phyloP scores from a whole-genome alignment of 31 red algal genomes.

The Pterothamnion heteromorphum region DNA sequence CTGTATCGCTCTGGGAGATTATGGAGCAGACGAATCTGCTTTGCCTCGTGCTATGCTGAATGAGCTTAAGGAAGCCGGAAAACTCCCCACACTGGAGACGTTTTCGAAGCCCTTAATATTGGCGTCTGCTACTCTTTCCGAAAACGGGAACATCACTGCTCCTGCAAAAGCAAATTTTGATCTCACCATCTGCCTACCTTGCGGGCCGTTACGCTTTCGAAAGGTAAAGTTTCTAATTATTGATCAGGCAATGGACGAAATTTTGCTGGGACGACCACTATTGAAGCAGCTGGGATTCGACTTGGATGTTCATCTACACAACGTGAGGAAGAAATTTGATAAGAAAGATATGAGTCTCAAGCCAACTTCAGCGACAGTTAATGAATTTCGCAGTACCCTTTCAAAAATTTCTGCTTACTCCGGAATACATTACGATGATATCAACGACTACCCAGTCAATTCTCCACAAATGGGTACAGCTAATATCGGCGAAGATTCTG shows the following conservation, averaged over 20 bases:
- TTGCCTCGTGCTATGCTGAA: background rate
- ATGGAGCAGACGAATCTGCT: background rate
- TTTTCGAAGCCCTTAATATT: background rate
- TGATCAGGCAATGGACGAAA: slow-evolving; percentile 17
- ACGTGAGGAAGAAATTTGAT: background rate
- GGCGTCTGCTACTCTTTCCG: background rate
- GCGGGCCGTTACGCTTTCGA: background rate
- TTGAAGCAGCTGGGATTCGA: slow-evolving; percentile 35
- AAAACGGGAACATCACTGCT: background rate
- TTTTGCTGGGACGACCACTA: slow-evolving; percentile 42
- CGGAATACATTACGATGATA: background rate
- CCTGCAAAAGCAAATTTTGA: background rate
- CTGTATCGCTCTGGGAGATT: background rate
- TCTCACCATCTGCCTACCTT: slow-evolving; percentile 3
- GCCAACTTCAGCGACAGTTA: background rate
- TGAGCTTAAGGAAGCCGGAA: background rate
- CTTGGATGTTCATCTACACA: slow-evolving; percentile 23
- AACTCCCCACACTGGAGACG: background rate
- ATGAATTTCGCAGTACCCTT: background rate
- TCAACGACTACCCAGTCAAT: slow-evolving; percentile 45
- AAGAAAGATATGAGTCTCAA: background rate
- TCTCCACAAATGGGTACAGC: background rate
- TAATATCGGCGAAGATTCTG: background rate
- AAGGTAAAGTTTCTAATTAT: slow-evolving; percentile 21
- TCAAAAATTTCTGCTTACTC: slow-evolving; percentile 1